Evolutionary conservation across 345 rosid species (phyloP).

Genomic region (Mallotus nudiflorus): DNA sequence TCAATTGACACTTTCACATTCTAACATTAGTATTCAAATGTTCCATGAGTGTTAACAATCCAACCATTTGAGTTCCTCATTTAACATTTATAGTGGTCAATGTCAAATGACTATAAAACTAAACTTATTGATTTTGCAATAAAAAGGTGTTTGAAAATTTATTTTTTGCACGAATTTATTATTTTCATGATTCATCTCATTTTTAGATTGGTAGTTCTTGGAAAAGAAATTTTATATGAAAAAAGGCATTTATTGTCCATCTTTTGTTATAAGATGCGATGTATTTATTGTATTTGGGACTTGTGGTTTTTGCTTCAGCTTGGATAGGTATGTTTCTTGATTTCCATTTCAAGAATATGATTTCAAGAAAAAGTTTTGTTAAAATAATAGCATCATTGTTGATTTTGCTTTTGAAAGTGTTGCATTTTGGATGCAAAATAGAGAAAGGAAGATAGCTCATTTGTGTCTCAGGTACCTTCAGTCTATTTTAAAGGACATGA

Average conservation of each 20-base stretch:
- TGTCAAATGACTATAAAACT: too few species aligned
- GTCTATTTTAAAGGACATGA: slow-evolving; percentile 60
- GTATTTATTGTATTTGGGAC: slow-evolving; percentile 65
- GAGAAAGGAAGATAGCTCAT: slow-evolving; percentile 78
- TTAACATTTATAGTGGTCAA: too few species aligned
- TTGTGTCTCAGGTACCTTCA: slow-evolving; percentile 68
- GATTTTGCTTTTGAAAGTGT: slow-evolving; percentile 42
- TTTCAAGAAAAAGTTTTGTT: background rate
- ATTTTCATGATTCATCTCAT: too few species aligned
- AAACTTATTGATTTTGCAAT: too few species aligned
- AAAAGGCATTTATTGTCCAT: background rate
- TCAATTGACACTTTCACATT: background rate
- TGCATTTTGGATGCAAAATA: slow-evolving; percentile 82
- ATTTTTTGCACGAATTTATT: too few species aligned
- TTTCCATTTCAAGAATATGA: background rate
- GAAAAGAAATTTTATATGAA: too few species aligned
- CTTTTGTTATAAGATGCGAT: slow-evolving; percentile 52
- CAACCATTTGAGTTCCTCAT: too few species aligned
- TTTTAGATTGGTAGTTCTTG: too few species aligned
- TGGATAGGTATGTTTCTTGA: slow-evolving; percentile 61
- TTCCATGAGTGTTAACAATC: too few species aligned
- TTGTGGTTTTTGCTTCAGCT: slow-evolving; percentile 50
- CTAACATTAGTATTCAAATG: too few species aligned
- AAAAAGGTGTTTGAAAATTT: too few species aligned
- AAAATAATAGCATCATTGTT: background rate